A percentile compares a stretch with the other conserved stretches of the same genome.
phyloP scores from a whole-genome alignment of 768 basidiomycete genomes.

The Auriscalpium microsporum region DNA sequence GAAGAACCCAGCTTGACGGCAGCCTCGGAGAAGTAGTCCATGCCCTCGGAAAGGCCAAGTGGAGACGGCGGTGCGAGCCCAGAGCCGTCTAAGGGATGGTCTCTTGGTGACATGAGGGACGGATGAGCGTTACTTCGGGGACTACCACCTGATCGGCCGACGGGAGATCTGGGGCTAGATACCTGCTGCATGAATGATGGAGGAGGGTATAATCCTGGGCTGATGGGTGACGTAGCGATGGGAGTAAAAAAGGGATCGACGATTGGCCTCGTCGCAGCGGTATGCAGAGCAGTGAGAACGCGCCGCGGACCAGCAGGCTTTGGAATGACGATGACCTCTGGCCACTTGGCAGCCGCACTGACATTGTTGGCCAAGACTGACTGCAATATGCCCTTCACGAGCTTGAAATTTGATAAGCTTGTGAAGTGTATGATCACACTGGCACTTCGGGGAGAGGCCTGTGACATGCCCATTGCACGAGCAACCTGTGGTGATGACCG shows the following conservation, averaged over 20 bases:
- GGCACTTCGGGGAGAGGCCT: slow-evolving; percentile 25
- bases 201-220: slow-evolving; percentile 50
- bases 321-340: slow-evolving; percentile 94
- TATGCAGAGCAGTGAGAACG: slow-evolving; percentile 86
- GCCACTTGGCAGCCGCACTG: slow-evolving; percentile 39
- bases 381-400: slow-evolving; percentile 79
- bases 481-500: slow-evolving; percentile 77
- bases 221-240: slow-evolving; percentile 87
- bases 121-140: slow-evolving; percentile 55
- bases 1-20: slow-evolving; percentile 66
- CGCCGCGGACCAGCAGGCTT: slow-evolving; percentile 95
- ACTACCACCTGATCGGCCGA: slow-evolving; percentile 37
- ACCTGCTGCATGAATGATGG: slow-evolving; percentile 34
- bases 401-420: slow-evolving; percentile 80
- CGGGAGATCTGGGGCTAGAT: slow-evolving; percentile 32
- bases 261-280: slow-evolving; percentile 74
- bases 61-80: slow-evolving; percentile 56
- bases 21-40: slow-evolving; percentile 67
- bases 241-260: slow-evolving; percentile 90
- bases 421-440: slow-evolving; percentile 84
- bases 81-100: slow-evolving; percentile 27
- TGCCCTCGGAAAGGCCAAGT: slow-evolving; percentile 55
- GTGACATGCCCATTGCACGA: slow-evolving; percentile 37
- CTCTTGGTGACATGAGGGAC: slow-evolving; percentile 47
- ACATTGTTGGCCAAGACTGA: slow-evolving; percentile 45